These are phyloP conservation scores for Pilasporangium apinafurcum DNA, from an alignment of 352 stramenopile genomes.

Conservation along the genomic window DNA sequence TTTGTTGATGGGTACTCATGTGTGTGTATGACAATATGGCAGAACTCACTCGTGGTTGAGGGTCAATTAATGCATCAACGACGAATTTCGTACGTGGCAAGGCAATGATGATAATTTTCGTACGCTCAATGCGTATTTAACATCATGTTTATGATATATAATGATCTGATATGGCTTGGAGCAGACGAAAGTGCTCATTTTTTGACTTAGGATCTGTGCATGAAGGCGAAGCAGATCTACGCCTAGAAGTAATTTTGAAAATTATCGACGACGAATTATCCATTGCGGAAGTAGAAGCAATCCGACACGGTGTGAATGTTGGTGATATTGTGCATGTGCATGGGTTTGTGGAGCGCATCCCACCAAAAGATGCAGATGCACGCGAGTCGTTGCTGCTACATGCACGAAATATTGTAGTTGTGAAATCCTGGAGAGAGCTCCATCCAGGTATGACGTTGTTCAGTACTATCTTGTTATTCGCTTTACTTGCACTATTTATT, in stretches of 20 bases:
- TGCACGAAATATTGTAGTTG: slow-evolving; percentile 25
- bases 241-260: slow-evolving; percentile 74
- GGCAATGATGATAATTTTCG: no score
- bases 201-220: slow-evolving; percentile 46
- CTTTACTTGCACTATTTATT: no score
- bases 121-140: background rate
- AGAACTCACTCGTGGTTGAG: slow-evolving; percentile 42
- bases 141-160: background rate
- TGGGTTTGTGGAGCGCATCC: slow-evolving; percentile 48
- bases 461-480: background rate
- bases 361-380: background rate
- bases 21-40: background rate
- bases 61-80: slow-evolving; percentile 73
- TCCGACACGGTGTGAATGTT: slow-evolving; percentile 55
- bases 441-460: slow-evolving; percentile 18
- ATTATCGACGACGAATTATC: slow-evolving; percentile 64
- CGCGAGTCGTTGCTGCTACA: slow-evolving; percentile 26
- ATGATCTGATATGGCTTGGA: no score
- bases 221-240: slow-evolving; percentile 13
- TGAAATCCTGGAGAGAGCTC: slow-evolving; percentile 45
- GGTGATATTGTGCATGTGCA: slow-evolving; percentile 60
- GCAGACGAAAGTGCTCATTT: slow-evolving; percentile 71
- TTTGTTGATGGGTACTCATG: no score
- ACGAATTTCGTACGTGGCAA: slow-evolving; percentile 63
- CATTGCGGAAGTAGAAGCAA: slow-evolving; percentile 49